Evolutionary conservation across 1,284 basidiomycete genomes (phyloP), one percentile per base, ranked within the genome.

Genomic region (Pterulicium gracile): DNA sequence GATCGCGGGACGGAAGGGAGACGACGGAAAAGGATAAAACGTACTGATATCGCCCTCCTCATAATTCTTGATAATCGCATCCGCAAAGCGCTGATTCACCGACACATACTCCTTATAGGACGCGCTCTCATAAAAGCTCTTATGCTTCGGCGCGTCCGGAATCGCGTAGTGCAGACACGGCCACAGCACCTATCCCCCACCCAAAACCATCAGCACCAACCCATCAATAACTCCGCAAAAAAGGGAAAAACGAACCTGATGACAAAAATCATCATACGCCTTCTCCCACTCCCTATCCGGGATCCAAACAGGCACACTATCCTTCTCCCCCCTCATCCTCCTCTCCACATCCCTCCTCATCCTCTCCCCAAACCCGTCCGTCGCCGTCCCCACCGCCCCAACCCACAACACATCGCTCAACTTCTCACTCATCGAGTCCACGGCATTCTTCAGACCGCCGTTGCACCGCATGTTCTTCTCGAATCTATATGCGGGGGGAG

Each of bases 181-280:
- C 89, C 89, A 93, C 22, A 92, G 72, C 21, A 91, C 85, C 71
- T 80, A 51, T 2, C 24, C 39, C 1, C 10, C 3, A 13, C 34
- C 4, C 21, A 10, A 12, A 36, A 24, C 10, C 22, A 24, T 52
- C 47, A 47, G 17, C 50, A 39, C 14, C 10, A 18, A 47, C 15
- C 44, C 40, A 15, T 20, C 23, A 39, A 23, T 21, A 47, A 13
- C 21, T 12, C 21, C 32, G 14, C 3, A 32, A 44, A 3, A 15
- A 0, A 44, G 24, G 46, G 18, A 39, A 34, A 14, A 17, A 53
- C 61, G 20, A 19, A 77, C 78, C 60, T 88, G 87, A 56, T 93
- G 89, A 61, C 89, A 93, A 61, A 90, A 92, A 54, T 86, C 81
- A 59, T 90, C 87, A 55, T 93, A 93, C 58, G 77, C 82, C 48